These are phyloP conservation scores for Pseudogymnoascus sp. DNA, from an alignment of 2,329 filamentous ascomycete genomes.

Conservation along the genomic window DNA sequence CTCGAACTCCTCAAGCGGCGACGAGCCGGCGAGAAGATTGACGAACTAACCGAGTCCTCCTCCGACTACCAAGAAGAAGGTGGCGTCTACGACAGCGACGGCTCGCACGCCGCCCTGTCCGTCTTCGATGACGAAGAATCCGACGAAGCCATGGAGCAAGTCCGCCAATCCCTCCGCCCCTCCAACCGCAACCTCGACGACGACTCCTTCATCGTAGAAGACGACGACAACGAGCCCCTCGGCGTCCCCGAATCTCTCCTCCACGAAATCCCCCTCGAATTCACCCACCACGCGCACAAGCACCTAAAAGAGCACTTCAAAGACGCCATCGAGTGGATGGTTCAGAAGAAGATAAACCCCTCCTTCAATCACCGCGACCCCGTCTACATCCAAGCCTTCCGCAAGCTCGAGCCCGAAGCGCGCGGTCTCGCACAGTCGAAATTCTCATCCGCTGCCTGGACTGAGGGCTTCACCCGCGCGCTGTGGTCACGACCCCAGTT, in stretches of 20 bases:
- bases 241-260: constrained; percentile 43
- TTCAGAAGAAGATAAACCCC: constrained; percentile 70
- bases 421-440: constrained; percentile 61
- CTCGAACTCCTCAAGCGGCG: constrained; percentile 34
- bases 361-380: constrained; percentile 55
- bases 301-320: constrained; percentile 66
- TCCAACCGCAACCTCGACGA: constrained; percentile 22
- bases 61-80: constrained; percentile 16
- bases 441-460: constrained; percentile 66
- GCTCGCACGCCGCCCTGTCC: constrained; percentile 35
- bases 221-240: constrained; percentile 47
- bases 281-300: constrained; percentile 57
- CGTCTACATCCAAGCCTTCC: constrained; percentile 61
- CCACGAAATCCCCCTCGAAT: constrained; percentile 57
- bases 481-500: constrained; percentile 59
- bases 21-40: constrained; percentile 34
- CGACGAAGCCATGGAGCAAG: constrained; percentile 25
- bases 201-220: constrained; percentile 55
- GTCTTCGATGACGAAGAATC: constrained; percentile 47
- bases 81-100: constrained; percentile 18
- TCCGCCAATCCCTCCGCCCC: constrained; percentile 10
- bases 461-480: constrained; percentile 53
- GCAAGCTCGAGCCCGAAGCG: constrained; percentile 65
- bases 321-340: constrained; percentile 70
- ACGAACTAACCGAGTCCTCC: constrained; percentile 30